Percentiles rank a stretch among this genome's conserved stretches.
Conservation (phyloP, 805 yeast genomes). For the Pichia exigua region DNA sequence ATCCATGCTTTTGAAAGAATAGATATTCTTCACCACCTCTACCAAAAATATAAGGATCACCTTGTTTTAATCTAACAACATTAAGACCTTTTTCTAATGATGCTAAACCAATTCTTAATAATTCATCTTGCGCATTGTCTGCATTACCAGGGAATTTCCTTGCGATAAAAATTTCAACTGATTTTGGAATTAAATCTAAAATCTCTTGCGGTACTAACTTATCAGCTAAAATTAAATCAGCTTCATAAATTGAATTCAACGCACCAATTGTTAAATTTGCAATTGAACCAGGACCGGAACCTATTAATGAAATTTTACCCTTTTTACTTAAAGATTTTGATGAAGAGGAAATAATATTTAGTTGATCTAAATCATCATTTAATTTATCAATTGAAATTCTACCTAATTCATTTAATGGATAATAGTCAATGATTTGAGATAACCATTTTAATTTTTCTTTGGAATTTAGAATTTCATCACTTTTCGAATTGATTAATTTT, state of each 20-base stretch:
- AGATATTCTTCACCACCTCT: conserved; percentile 90
- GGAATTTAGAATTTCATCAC: conserved; percentile 38
- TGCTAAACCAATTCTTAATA: conserved; percentile 62
- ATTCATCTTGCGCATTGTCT: conserved; percentile 83
- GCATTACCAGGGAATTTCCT: conserved; percentile 96
- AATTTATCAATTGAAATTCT: conserved; percentile 53
- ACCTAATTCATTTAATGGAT: conserved; percentile 62
- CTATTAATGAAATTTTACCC: conserved; percentile 76
- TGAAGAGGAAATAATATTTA: background rate
- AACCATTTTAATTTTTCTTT: conserved; percentile 70
- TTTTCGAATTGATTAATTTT: conserved; percentile 14
- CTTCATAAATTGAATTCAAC: conserved; percentile 64
- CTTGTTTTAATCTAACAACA: conserved; percentile 89
- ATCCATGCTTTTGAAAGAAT: conserved; percentile 64
- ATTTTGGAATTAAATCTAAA: conserved; percentile 68
- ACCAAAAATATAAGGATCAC: conserved; percentile 94
- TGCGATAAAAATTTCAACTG: conserved; percentile 76
- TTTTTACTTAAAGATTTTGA: conserved; percentile 12
- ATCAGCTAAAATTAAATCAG: conserved; percentile 83
- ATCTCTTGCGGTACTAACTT: conserved; percentile 89
- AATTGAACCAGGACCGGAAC: conserved; percentile 89
- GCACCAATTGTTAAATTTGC: conserved; percentile 83
- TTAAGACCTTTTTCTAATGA: conserved; percentile 58
- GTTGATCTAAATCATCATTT: conserved; percentile 22
- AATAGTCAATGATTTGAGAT: conserved; percentile 85